Percentiles rank a stretch among this genome's conserved stretches.
Evolutionary conservation across 1,284 basidiomycete species (phyloP).

Genomic region (Pyrrhoderma noxium): DNA sequence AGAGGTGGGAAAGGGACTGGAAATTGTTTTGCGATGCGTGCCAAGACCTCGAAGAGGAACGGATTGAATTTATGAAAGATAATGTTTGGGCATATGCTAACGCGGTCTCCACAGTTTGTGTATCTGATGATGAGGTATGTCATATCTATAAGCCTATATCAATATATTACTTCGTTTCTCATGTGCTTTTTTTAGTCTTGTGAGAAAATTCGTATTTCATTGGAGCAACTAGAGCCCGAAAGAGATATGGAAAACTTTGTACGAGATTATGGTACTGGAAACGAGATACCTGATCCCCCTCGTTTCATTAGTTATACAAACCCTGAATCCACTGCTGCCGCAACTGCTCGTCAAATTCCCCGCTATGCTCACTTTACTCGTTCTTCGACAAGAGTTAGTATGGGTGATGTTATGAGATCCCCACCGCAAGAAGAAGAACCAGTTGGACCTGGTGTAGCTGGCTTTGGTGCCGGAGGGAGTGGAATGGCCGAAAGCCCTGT

Average conservation of each 20-base stretch:
- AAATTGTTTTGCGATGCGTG: slow-evolving; percentile 88
- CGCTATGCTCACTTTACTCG: slow-evolving; percentile 55
- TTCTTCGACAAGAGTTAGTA: slow-evolving; percentile 43
- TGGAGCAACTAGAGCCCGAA: slow-evolving; percentile 78
- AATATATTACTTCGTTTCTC: not conserved
- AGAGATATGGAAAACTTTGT: slow-evolving; percentile 84
- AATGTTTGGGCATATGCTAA: slow-evolving; percentile 97
- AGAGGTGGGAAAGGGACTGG: slow-evolving; percentile 93
- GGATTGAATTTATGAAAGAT: slow-evolving; percentile 90
- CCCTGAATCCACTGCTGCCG: slow-evolving; percentile 53
- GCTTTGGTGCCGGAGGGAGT: slow-evolving; percentile 54
- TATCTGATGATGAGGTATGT: slow-evolving; percentile 90
- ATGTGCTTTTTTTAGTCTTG: slow-evolving; percentile 57
- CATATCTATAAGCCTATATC: slow-evolving; percentile 3
- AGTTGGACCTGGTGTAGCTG: slow-evolving; percentile 47
- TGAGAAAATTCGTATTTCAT: slow-evolving; percentile 74
- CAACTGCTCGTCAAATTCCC: slow-evolving; percentile 44
- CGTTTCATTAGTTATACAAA: slow-evolving; percentile 73
- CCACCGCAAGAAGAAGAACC: slow-evolving; percentile 37
- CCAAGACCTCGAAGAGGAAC: slow-evolving; percentile 94
- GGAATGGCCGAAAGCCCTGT: slow-evolving; percentile 20
- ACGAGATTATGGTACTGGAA: slow-evolving; percentile 77
- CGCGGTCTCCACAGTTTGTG: slow-evolving; percentile 90
- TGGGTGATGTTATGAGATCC: slow-evolving; percentile 26
- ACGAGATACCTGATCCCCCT: slow-evolving; percentile 77